These are phyloP conservation scores for Tylopilus balloui DNA, from an alignment of 768 basidiomycete species.

Conservation along the genomic window DNA sequence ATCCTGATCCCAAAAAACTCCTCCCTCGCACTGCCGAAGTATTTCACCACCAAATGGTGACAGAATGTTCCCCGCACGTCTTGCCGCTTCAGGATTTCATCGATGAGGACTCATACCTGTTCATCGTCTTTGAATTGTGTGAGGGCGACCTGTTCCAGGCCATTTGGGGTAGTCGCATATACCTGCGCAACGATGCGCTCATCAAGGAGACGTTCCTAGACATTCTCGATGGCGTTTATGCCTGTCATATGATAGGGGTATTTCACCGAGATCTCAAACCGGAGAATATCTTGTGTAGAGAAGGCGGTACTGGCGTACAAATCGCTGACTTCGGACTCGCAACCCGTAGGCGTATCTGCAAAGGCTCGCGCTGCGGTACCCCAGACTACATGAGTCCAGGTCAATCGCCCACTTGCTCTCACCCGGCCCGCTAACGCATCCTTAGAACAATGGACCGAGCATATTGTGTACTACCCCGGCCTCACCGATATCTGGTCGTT, in stretches of 20 bases:
- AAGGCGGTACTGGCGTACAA: slow-evolving; percentile 48
- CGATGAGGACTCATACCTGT: slow-evolving; percentile 57
- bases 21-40: slow-evolving; percentile 69
- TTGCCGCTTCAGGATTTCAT: slow-evolving; percentile 64
- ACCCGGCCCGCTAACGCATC: slow-evolving; percentile 1
- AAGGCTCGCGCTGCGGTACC: slow-evolving; percentile 56
- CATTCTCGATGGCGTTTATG: slow-evolving; percentile 72
- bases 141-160: slow-evolving; percentile 65
- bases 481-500: slow-evolving; percentile 64
- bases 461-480: slow-evolving; percentile 32
- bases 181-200: slow-evolving; percentile 53
- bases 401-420: slow-evolving; percentile 25
- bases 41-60: slow-evolving; percentile 46
- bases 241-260: slow-evolving; percentile 66
- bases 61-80: slow-evolving; percentile 53
- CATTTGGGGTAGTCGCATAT: slow-evolving; percentile 56
- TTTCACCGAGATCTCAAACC: slow-evolving; percentile 89
- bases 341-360: slow-evolving; percentile 41
- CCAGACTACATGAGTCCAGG: slow-evolving; percentile 70
- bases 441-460: slow-evolving; percentile 50
- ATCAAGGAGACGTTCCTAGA: slow-evolving; percentile 72
- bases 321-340: slow-evolving; percentile 80
- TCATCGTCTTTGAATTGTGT: slow-evolving; percentile 60
- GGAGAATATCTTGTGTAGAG: slow-evolving; percentile 67
- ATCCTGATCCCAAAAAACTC: slow-evolving; percentile 50